phyloP scores from a whole-genome alignment of 2,329 filamentous ascomycete species.

The Bisporella sp. region DNA sequence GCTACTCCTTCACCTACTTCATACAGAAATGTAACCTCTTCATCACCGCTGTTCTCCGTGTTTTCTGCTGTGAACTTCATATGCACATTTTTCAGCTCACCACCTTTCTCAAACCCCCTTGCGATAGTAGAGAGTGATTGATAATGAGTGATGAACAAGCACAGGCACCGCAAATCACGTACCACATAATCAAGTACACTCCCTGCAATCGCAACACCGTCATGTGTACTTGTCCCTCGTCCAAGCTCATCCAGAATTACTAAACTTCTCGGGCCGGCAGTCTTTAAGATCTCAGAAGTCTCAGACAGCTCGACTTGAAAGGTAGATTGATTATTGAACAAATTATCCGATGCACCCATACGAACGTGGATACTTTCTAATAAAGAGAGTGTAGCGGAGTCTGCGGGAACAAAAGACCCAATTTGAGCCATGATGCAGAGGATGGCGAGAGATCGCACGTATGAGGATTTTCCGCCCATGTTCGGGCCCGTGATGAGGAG shows the following conservation, averaged over 20 bases:
- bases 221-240: conserved; percentile 87
- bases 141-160: conserved; percentile 97
- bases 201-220: conserved; percentile 92
- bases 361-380: conserved; percentile 90
- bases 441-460: conserved; percentile 86
- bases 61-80: conserved; percentile 67
- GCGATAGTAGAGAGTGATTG: conserved; percentile 72
- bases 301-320: conserved; percentile 98
- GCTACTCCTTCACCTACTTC: conserved; percentile 87
- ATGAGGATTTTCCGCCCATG: conserved; percentile 98
- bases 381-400: conserved; percentile 66
- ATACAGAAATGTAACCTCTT: conserved; percentile 90
- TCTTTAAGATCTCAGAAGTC: conserved; percentile 83
- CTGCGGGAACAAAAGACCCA: conserved; percentile 86
- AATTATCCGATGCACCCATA: conserved; percentile 92
- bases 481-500: conserved; percentile 87
- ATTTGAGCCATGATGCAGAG: conserved; percentile 92
- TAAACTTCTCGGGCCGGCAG: conserved; percentile 75
- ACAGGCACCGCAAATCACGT: conserved; percentile 65
- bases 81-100: conserved; percentile 73
- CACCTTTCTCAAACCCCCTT: conserved; percentile 44
- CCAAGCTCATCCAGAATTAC: conserved; percentile 94
- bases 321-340: conserved; percentile 88
- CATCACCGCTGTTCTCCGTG: conserved; percentile 40
- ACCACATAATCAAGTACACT: conserved; percentile 84